Evolutionary conservation across 1,284 basidiomycete species (phyloP).

Genomic region (Ustilago cynodontis): DNA sequence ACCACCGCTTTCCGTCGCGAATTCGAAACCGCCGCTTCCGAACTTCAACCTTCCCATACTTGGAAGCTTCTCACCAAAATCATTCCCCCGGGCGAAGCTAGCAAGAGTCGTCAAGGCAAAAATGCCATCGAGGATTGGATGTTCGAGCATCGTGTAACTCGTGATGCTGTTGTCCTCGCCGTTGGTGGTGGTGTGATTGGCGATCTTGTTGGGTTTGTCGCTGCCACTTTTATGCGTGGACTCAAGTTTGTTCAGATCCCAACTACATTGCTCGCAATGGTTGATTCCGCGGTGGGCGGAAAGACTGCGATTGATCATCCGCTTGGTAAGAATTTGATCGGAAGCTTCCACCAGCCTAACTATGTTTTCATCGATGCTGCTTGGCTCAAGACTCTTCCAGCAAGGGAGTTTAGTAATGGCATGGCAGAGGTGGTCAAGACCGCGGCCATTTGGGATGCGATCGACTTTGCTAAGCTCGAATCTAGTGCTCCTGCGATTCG

Average conservation of each 20-base stretch:
- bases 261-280: conserved; percentile 96
- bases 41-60: conserved; percentile 59
- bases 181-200: conserved; percentile 95
- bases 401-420: conserved; percentile 94
- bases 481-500: conserved; percentile 62
- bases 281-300: conserved; percentile 95
- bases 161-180: conserved; percentile 92
- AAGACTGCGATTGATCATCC: conserved; percentile 98
- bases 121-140: conserved; percentile 95
- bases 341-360: conserved; percentile 97
- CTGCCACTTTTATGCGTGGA: conserved; percentile 83
- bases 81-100: conserved; percentile 89
- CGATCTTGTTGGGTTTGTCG: conserved; percentile 94
- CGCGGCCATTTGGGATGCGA: conserved; percentile 69
- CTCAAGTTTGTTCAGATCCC: conserved; percentile 95
- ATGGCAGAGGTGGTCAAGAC: conserved; percentile 95
- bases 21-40: conserved; percentile 60
- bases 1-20: conserved; percentile 69
- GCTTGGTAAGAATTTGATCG: conserved; percentile 96
- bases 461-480: conserved; percentile 69
- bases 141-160: conserved; percentile 85
- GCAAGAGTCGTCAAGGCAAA: conserved; percentile 91
- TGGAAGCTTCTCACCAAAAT: conserved; percentile 83
- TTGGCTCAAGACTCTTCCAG: conserved; percentile 91
- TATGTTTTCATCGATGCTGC: conserved; percentile 98